Evolutionary conservation across 2,329 filamentous ascomycete genomes (phyloP), one percentile per base, ranked within the genome.

Genomic region (Zymoseptoria brevis): DNA sequence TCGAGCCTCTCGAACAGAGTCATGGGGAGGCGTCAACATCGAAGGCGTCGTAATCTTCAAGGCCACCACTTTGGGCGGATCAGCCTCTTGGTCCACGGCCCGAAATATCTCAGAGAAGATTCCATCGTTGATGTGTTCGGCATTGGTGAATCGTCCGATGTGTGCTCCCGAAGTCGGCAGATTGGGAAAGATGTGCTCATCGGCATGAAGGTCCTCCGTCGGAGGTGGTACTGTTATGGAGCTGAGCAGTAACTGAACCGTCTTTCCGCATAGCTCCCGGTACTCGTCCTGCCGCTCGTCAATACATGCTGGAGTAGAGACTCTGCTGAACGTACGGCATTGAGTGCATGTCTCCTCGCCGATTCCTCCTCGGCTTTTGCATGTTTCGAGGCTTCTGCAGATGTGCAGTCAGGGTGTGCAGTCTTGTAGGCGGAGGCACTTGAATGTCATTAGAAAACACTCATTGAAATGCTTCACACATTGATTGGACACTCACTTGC

Each of bases 31-130:
- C 45, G 86, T 81, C 75, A 87, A 85, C 57, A 81, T 79, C 45
- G 86, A 86, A 30, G 89, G 86, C 26, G 84, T 85, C 41, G 94
- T 96, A 60, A 96, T 85, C 72, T 99, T 99, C 54, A 99, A 78
- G 1, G 93, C 94, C 5, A 87, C 79, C 9, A 83, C 24, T 41
- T 64, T 54, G 9, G 51, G 50, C 8, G 52, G n/a, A 3, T 50
- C 19, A 5, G 57, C 24, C 16, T 74, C 69, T 19, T 72, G 73
- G 19, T 75, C 72, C 19, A 78, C 75, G 49, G 85, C 85, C 67
- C 87, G 87, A 76, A 92, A 97, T 55, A 99, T 85, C 57, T 87
- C 84, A 19, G 93, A 94, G 62, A 90, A 94, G 11, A 93, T 78
- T 19, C 94, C 94, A 63, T 84, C 80, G 59, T 75, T 77, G 67